Evolutionary conservation across 495 filamentous ascomycete species (phyloP).

Genomic region (Rusavskia elegans): DNA sequence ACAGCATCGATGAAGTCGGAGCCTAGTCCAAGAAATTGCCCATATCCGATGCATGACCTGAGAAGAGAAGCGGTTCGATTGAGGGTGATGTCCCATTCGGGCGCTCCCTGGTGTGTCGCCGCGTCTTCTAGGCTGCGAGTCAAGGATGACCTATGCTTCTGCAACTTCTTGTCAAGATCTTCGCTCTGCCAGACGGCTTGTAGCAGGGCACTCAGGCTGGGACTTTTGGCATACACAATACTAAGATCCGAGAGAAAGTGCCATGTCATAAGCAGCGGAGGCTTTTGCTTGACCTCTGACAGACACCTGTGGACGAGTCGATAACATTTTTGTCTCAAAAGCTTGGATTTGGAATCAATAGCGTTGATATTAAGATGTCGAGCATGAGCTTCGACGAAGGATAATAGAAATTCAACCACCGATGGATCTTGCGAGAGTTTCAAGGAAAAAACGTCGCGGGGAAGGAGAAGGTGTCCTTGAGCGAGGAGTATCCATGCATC

Average conservation of each 20-base stretch:
- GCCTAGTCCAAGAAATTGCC: conserved; percentile 56
- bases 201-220: conserved; percentile 23
- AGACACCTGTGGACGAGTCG: conserved; percentile 37
- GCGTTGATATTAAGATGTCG: conserved; percentile 22
- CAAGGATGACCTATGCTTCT: conserved; percentile 29
- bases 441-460: conserved; percentile 33
- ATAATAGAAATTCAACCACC: conserved; percentile 39
- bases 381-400: conserved; percentile 39
- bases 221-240: conserved; percentile 37
- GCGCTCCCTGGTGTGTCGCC: conserved; percentile 14
- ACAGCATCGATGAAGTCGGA: conserved; percentile 75
- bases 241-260: conserved; percentile 41
- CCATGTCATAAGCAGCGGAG: conserved; percentile 32
- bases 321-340: conserved; percentile 46
- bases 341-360: conserved; percentile 29
- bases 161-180: conserved; percentile 26
- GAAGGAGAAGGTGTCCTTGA: conserved; percentile 42
- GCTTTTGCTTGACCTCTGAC: conserved; percentile 23
- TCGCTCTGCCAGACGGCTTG: conserved; percentile 29
- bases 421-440: conserved; percentile 37
- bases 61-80: conserved; percentile 32
- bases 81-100: conserved; percentile 26
- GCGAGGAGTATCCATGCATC: conserved; percentile 60
- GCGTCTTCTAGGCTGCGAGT: conserved; percentile 35
- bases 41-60: conserved; percentile 30